Conservation (phyloP, 169 alveolate species). For the Blepharisma undulans region DNA sequence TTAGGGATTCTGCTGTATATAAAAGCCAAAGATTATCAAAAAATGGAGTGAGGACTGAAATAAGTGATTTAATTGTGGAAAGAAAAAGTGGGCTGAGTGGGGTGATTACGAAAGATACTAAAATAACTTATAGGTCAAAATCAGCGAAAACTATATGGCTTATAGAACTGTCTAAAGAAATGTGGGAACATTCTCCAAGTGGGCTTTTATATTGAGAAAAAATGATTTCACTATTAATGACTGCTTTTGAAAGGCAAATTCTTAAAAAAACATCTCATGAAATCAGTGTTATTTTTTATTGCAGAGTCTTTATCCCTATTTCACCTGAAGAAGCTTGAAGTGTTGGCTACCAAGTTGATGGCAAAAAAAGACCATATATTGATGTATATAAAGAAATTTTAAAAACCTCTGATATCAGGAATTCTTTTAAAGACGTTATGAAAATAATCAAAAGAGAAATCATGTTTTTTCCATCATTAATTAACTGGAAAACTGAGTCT, state of each 20-base stretch:
- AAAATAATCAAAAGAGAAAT: constrained; percentile 20
- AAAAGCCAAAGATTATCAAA: not conserved
- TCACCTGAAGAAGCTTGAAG: not conserved
- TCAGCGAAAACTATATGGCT: not conserved
- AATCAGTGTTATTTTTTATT: not conserved
- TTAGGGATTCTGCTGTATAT: not conserved
- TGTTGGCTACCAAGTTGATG: not conserved
- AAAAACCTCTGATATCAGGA: not conserved
- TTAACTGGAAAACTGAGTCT: not conserved
- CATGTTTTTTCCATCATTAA: constrained; percentile 7
- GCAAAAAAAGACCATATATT: not conserved
- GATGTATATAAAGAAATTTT: not conserved
- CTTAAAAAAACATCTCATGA: not conserved
- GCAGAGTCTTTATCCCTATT: not conserved
- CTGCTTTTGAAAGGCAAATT: constrained; percentile 35
- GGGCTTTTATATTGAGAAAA: constrained; percentile 28
- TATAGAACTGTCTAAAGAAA: constrained; percentile 14
- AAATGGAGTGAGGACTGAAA: not conserved
- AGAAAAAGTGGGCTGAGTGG: not conserved
- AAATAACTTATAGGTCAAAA: not conserved
- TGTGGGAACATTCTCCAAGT: constrained; percentile 33
- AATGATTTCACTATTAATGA: not conserved
- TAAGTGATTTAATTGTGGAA: not conserved
- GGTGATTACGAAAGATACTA: not conserved
- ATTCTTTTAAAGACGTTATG: constrained; percentile 17